phyloP scores from a whole-genome alignment of 139 green algal species.

The Nannochloris sp. region DNA sequence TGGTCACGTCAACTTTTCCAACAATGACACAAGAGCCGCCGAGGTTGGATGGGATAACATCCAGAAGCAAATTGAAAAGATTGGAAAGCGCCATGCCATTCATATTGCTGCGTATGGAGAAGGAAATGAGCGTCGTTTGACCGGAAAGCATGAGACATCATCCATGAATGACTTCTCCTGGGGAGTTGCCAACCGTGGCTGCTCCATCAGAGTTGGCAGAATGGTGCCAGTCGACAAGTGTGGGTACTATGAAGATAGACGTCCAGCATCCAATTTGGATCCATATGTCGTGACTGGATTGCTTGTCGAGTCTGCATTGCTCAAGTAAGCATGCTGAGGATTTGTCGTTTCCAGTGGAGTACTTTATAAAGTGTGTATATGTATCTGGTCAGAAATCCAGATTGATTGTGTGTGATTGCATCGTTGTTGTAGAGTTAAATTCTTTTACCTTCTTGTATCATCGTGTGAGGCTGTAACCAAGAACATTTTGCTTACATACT shows the following conservation, averaged over 20 bases:
- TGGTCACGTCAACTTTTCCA: slow-evolving; percentile 96
- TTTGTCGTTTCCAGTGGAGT: too few relatives aligned
- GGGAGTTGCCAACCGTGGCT: slow-evolving; percentile 95
- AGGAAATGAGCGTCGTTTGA: slow-evolving; percentile 97
- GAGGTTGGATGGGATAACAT: slow-evolving; percentile 74
- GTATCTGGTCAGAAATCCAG: too few relatives aligned
- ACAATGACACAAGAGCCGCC: slow-evolving; percentile 66
- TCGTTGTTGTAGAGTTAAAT: too few relatives aligned
- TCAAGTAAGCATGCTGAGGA: slow-evolving; percentile 14
- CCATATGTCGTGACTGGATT: slow-evolving; percentile 73
- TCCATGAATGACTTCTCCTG: slow-evolving; percentile 93
- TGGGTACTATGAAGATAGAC: slow-evolving; percentile 96
- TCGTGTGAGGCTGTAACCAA: too few relatives aligned
- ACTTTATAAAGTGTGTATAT: too few relatives aligned
- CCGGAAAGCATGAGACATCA: slow-evolving; percentile 84
- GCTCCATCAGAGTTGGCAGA: slow-evolving; percentile 84
- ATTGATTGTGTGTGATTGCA: too few relatives aligned
- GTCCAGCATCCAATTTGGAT: slow-evolving; percentile 94
- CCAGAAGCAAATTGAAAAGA: slow-evolving; percentile 78
- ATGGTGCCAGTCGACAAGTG: slow-evolving; percentile 81
- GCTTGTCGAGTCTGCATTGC: slow-evolving; percentile 62
- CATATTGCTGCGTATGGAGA: slow-evolving; percentile 76
- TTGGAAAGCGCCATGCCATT: slow-evolving; percentile 75
- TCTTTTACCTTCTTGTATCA: too few relatives aligned
- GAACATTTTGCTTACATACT: too few relatives aligned